phyloP scores from a whole-genome alignment of 176 grass and related monocot genomes.

The Saccharum spontaneum region DNA sequence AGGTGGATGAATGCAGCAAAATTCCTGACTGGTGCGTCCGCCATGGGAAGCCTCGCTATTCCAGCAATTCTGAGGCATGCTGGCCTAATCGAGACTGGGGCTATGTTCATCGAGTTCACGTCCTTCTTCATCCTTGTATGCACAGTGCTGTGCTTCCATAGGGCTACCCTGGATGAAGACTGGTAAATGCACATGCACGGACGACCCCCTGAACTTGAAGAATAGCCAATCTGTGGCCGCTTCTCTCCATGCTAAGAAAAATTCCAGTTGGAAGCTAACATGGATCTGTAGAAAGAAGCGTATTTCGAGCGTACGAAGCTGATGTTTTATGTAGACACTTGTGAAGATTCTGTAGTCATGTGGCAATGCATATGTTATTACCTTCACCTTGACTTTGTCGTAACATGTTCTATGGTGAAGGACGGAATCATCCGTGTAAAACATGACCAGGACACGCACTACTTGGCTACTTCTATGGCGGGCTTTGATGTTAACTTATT shows the following conservation, averaged over 20 bases:
- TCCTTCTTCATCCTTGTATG: constrained; percentile 97
- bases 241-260: constrained; percentile 7
- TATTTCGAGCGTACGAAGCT: background rate
- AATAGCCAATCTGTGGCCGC: background rate
- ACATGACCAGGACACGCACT: background rate
- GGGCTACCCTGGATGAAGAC: constrained; percentile 85
- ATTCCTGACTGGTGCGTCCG: constrained; percentile 88
- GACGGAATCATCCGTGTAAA: constrained; percentile 7
- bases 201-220: background rate
- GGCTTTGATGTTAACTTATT: background rate
- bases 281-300: constrained; percentile 29
- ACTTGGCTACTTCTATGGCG: background rate
- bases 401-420: background rate
- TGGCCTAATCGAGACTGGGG: constrained; percentile 78
- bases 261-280: constrained; percentile 25
- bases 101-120: constrained; percentile 95
- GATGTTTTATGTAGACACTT: background rate
- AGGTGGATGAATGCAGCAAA: constrained; percentile 94
- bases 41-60: constrained; percentile 90
- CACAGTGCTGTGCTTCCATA: constrained; percentile 84
- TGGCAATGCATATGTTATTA: background rate
- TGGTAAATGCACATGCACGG: constrained; percentile 43
- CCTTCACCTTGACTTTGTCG: background rate
- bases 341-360: background rate
- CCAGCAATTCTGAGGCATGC: constrained; percentile 90